Conservation (phyloP, 352 stramenopile species). For the Phytophthora kernoviae region DNA sequence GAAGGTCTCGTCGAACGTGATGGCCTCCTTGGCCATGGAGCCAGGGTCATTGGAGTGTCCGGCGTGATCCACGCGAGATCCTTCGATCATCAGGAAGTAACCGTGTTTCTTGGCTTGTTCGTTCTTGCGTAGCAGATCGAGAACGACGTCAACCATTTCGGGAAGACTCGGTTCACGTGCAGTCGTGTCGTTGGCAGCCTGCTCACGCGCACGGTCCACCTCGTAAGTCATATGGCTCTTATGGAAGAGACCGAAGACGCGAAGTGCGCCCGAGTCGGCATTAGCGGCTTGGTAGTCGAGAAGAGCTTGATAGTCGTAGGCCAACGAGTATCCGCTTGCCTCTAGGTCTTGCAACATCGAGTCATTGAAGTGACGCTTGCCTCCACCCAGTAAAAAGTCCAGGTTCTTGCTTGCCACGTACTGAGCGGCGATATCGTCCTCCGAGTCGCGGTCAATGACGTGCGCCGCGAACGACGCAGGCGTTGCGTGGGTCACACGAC, state of each 20-base stretch:
- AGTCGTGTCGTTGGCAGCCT: constrained; percentile 38
- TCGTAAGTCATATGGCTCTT: constrained; percentile 75
- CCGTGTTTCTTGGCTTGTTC: constrained; percentile 71
- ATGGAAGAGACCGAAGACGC: constrained; percentile 64
- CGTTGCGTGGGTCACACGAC: constrained; percentile 66
- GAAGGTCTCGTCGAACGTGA: constrained; percentile 74
- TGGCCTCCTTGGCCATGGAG: constrained; percentile 70
- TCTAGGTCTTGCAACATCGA: constrained; percentile 49
- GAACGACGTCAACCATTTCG: constrained; percentile 68
- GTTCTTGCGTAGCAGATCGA: constrained; percentile 71
- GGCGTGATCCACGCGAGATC: constrained; percentile 72
- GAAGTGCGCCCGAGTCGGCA: constrained; percentile 49
- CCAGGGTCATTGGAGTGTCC: constrained; percentile 72
- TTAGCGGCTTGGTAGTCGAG: constrained; percentile 56
- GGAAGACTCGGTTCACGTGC: constrained; percentile 57
- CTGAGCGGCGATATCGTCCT: constrained; percentile 61
- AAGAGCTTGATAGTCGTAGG: constrained; percentile 61
- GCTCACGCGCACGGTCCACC: constrained; percentile 54
- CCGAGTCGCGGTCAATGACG: constrained; percentile 54
- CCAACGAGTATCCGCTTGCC: constrained; percentile 49
- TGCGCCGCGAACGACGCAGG: constrained; percentile 61
- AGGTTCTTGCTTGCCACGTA: constrained; percentile 75
- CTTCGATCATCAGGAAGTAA: constrained; percentile 81
- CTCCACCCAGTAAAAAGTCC: constrained; percentile 65
- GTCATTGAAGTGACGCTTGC: constrained; percentile 56